Base-by-base conservation (phyloP, 1,284 basidiomycete genomes). In the Bjerkandera adusta region DNA sequence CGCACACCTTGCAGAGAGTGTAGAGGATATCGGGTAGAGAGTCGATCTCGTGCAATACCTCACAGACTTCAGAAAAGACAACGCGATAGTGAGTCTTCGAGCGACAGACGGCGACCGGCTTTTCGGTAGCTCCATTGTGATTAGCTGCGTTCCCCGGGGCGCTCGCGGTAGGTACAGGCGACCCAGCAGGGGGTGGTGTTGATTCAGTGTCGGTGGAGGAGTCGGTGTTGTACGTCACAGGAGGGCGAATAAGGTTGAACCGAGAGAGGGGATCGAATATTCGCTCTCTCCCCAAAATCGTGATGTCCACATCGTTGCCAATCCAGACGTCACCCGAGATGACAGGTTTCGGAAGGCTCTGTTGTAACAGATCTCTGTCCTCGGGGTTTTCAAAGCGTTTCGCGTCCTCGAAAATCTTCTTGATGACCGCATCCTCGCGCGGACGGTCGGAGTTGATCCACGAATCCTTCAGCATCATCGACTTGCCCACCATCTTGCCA, bases 61-160 rank as follows among this genome's bases (percentile, higher is more conserved):
- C 26, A 20, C 42, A 40, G 16, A 45, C 22, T 24, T 52, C 48
- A 20, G 43, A 37, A 36, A 49, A 52, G 15, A 52, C 50, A 24
- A 45, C 41, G 11, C 50, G 41, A 37, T 49, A 45, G 29, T 47
- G 48, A 21, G 21, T 20, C 38, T 45, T 49, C 21, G 12, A 5
- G 25, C n/a, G 21, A 16, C 25, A 43, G n/a, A n/a, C n/a, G 34
- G 26, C 29, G 18, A 21, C 42, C 25, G 35, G n/a, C 16, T 30
- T 13, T 22, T 36, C n/a, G 21, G 10, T 34, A 26, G 24, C 16
- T 20, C 15, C 36, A n/a, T 24, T 15, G 43, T n/a, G n/a, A n/a
- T n/a, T n/a, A n/a, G n/a, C n/a, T n/a, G n/a, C n/a, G n/a, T n/a
- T n/a, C n/a, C n/a, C n/a, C n/a, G n/a, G n/a, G n/a, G n/a, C n/a